phyloP scores from a whole-genome alignment of 2,329 filamentous ascomycete genomes.

The Cladophialophora yegresii region DNA sequence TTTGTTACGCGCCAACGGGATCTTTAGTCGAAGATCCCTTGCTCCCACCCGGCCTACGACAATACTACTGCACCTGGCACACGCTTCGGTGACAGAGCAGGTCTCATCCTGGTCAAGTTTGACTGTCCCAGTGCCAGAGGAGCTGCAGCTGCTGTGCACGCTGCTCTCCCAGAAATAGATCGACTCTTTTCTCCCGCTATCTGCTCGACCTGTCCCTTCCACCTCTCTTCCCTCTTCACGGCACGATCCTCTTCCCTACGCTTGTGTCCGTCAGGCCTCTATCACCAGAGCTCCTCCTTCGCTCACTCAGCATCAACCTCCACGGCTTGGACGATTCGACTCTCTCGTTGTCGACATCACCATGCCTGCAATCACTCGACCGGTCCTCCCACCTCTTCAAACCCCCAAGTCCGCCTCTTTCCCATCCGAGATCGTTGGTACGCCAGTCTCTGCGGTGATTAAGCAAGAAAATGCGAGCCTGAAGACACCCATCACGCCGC shows the following conservation, averaged over 20 bases:
- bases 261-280: slow-evolving; percentile 28
- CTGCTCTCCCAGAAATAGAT: slow-evolving; percentile 35
- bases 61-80: slow-evolving; percentile 28
- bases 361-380: slow-evolving; percentile 40
- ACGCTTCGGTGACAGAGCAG: slow-evolving; percentile 32
- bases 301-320: slow-evolving; percentile 16
- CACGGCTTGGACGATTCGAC: slow-evolving; percentile 26
- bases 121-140: slow-evolving; percentile 18
- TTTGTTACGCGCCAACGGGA: slow-evolving; percentile 31
- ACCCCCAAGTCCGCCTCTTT: slow-evolving; percentile 50
- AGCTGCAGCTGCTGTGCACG: slow-evolving; percentile 23
- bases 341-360: slow-evolving; percentile 38
- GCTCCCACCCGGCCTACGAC: slow-evolving; percentile 15
- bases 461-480: slow-evolving; percentile 65
- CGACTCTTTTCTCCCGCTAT: slow-evolving; percentile 20
- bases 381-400: slow-evolving; percentile 46
- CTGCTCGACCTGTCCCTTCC: slow-evolving; percentile 14
- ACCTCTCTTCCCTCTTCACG: slow-evolving; percentile 24
- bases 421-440: slow-evolving; percentile 60
- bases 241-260: slow-evolving; percentile 29
- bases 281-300: slow-evolving; percentile 16
- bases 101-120: slow-evolving; percentile 34
- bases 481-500: slow-evolving; percentile 87
- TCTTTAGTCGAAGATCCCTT: slow-evolving; percentile 27
- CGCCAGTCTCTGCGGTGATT: slow-evolving; percentile 57